A percentile compares a stretch with the other conserved stretches of the same genome.
phyloP scores from a whole-genome alignment of 2,329 filamentous ascomycete species.

The Metarhizium brunneum region DNA sequence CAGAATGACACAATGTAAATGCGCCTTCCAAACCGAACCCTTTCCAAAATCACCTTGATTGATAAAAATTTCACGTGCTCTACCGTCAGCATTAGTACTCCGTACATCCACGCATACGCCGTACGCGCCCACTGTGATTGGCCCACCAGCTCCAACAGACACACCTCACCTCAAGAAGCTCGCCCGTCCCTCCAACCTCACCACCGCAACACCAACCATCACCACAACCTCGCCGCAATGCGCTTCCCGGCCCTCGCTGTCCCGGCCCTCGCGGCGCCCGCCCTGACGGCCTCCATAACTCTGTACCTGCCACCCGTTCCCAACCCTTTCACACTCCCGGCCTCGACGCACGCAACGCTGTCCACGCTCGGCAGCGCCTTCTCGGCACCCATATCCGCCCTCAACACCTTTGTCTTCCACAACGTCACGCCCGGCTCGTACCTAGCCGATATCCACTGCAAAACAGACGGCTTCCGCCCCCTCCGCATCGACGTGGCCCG shows the following conservation, averaged over 20 bases:
- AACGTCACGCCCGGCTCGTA: conserved; percentile 67
- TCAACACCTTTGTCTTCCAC: conserved; percentile 66
- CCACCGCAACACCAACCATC: conserved; percentile 6
- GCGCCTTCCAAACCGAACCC: too few relatives aligned
- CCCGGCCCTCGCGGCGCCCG: conserved; percentile 23
- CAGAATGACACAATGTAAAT: too few relatives aligned
- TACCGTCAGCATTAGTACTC: too few relatives aligned
- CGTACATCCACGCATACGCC: neutral
- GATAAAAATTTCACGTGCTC: too few relatives aligned
- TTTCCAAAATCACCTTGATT: too few relatives aligned
- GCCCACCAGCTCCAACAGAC: neutral
- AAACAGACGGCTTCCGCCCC: conserved; percentile 67
- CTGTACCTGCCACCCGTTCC: conserved; percentile 38
- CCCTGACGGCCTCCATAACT: conserved; percentile 26
- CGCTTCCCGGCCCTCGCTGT: conserved; percentile 21
- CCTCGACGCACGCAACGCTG: conserved; percentile 57
- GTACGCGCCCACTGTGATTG: neutral
- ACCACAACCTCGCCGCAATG: conserved; percentile 19
- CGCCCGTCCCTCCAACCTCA: neutral
- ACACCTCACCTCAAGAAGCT: neutral
- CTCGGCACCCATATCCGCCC: conserved; percentile 54
- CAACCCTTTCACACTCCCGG: conserved; percentile 47
- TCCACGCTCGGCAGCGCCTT: conserved; percentile 28
- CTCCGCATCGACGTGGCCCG: conserved; percentile 64
- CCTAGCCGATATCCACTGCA: conserved; percentile 69